Conservation (phyloP, 495 filamentous ascomycete species). For the Xylaria intraflava region DNA sequence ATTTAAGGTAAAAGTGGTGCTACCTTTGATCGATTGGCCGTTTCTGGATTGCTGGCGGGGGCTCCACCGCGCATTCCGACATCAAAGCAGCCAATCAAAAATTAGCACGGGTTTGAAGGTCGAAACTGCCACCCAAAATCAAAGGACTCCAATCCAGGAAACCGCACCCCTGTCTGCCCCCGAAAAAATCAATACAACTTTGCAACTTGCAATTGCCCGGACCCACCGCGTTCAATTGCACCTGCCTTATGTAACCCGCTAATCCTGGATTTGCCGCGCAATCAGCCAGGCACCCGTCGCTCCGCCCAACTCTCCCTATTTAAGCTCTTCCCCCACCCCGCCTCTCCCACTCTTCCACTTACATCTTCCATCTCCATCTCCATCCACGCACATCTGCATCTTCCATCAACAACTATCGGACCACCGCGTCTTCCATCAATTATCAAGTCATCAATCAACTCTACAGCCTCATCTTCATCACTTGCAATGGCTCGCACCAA, state of each 20-base stretch:
- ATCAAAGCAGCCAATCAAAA: slow-evolving; percentile 24
- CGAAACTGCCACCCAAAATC: slow-evolving; percentile 26
- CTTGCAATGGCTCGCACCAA: slow-evolving; percentile 95
- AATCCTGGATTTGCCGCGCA: slow-evolving; percentile 13
- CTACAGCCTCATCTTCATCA: slow-evolving; percentile 36
- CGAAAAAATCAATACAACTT: slow-evolving; percentile 21
- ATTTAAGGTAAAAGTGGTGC: not conserved
- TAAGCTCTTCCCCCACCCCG: slow-evolving; percentile 47
- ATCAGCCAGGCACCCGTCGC: slow-evolving; percentile 38
- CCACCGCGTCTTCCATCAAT: slow-evolving; percentile 34
- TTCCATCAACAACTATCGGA: slow-evolving; percentile 31
- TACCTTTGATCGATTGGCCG: slow-evolving; percentile 2
- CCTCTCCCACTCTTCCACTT: slow-evolving; percentile 23
- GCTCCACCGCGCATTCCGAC: not conserved
- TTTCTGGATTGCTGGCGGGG: not conserved
- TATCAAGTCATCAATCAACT: slow-evolving; percentile 43
- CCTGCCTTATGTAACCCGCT: not conserved
- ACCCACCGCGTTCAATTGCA: not conserved
- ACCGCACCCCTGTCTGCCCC: slow-evolving; percentile 31
- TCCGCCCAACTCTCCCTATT: slow-evolving; percentile 23
- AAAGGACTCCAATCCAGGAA: slow-evolving; percentile 18
- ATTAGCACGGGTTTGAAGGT: slow-evolving; percentile 13
- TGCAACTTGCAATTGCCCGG: slow-evolving; percentile 8
- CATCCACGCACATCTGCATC: slow-evolving; percentile 25
- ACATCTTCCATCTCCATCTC: slow-evolving; percentile 32